Percentiles rank a stretch among this genome's conserved stretches.
Conservation (phyloP, 768 basidiomycete genomes). For the Floccularia luteovirens region DNA sequence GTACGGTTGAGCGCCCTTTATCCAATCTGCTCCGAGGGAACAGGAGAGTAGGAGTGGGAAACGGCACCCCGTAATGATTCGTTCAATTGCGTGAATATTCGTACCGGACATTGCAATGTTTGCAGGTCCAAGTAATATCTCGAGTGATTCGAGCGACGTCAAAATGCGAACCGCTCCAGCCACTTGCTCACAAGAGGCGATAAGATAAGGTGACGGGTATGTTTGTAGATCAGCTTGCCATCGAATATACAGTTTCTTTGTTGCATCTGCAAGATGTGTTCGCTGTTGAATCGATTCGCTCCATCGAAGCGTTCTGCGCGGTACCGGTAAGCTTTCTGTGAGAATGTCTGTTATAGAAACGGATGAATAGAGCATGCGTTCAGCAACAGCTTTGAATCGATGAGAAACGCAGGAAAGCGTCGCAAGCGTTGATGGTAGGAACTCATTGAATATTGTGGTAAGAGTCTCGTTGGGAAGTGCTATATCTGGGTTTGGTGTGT, state of each 20-base stretch:
- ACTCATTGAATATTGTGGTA: slow-evolving; percentile 34
- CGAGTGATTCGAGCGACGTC: slow-evolving; percentile 42
- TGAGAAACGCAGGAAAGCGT: slow-evolving; percentile 36
- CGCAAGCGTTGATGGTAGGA: slow-evolving; percentile 28
- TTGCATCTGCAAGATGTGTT: slow-evolving; percentile 35
- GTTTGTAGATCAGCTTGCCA: slow-evolving; percentile 40
- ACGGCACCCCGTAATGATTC: slow-evolving; percentile 26
- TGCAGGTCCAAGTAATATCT: slow-evolving; percentile 42
- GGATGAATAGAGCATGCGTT: slow-evolving; percentile 50
- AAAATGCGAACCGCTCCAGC: slow-evolving; percentile 26
- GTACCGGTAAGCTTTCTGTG: slow-evolving; percentile 29
- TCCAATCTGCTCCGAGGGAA: slow-evolving; percentile 38
- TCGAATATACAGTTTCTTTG: slow-evolving; percentile 40
- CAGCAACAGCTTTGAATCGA: slow-evolving; percentile 43
- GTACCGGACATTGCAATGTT: slow-evolving; percentile 19
- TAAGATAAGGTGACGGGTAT: slow-evolving; percentile 19
- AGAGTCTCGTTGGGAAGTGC: slow-evolving; percentile 53
- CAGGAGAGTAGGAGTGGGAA: slow-evolving; percentile 33
- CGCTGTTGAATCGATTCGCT: slow-evolving; percentile 41
- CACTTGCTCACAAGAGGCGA: slow-evolving; percentile 31
- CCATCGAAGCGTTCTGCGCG: slow-evolving; percentile 38
- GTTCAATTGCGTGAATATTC: slow-evolving; percentile 37
- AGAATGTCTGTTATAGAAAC: slow-evolving; percentile 41
- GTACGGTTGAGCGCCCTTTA: slow-evolving; percentile 33
- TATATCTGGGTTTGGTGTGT: slow-evolving; percentile 11